A percentile compares a stretch with the other conserved stretches of the same genome.
phyloP scores from a whole-genome alignment of 1,284 basidiomycete genomes.

The Microbotryum silenes-acaulis region DNA sequence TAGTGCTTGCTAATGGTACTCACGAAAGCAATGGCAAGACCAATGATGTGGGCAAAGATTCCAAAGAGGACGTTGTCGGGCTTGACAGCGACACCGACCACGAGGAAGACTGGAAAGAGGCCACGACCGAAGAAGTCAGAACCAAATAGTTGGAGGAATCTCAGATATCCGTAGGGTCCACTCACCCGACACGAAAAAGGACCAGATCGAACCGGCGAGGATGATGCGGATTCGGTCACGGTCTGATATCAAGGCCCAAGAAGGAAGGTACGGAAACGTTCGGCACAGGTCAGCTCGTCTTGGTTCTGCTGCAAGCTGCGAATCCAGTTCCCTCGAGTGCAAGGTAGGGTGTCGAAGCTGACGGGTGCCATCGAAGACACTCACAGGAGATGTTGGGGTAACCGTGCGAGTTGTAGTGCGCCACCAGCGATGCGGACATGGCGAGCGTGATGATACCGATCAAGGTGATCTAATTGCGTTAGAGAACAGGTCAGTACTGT shows the following conservation, averaged over 20 bases:
- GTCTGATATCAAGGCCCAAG: constrained; percentile 17
- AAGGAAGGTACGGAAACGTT: no score
- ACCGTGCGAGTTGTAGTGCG: constrained; percentile 39
- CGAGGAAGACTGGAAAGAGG: constrained; percentile 38
- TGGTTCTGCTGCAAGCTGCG: no score
- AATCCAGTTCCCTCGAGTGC: no score
- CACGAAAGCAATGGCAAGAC: constrained; percentile 39
- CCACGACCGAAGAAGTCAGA: background rate
- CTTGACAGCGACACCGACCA: constrained; percentile 40
- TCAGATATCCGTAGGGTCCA: background rate
- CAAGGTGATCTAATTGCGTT: no score
- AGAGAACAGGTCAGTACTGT: no score
- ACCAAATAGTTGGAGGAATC: background rate
- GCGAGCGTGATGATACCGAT: constrained; percentile 38
- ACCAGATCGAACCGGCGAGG: constrained; percentile 41
- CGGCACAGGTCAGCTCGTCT: no score
- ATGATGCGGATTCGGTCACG: constrained; percentile 43
- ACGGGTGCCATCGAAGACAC: no score
- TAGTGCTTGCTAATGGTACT: constrained; percentile 11
- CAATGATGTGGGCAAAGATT: constrained; percentile 41
- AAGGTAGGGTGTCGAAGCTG: no score
- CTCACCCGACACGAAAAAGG: constrained; percentile 38
- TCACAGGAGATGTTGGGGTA: constrained; percentile 39
- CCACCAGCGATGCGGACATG: constrained; percentile 35
- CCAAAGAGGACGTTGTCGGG: constrained; percentile 40